Base-by-base conservation (phyloP, 768 basidiomycete genomes). In the Psilocybe subaeruginosa region DNA sequence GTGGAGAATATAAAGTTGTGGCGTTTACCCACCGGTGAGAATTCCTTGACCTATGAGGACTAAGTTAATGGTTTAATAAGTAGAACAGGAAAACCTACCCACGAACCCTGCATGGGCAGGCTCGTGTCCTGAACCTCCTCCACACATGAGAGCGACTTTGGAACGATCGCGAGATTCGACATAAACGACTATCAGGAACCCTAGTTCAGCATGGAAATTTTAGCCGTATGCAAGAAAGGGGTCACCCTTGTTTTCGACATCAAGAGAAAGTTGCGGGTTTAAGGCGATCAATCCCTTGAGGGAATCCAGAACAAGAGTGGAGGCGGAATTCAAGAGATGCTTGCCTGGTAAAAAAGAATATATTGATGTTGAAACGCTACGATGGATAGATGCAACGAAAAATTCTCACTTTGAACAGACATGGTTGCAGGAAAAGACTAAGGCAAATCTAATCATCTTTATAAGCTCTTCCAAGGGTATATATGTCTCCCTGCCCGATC, bases 91-190 rank as follows among this genome's bases (percentile, higher is more conserved):
- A 23, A 46, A 71, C 82, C 64, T 63, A 89, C 93, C 95, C n/a
- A 97, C 94, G 67, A 91, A 95, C 1, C 86, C 91, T 4, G 92
- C 85, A 74, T 95, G 94, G 14, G 94, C 85, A 6, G 96, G 96
- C 69, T 97, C 96, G 70, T 97, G 96, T 4, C 96, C 92, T 27
- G 89, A 86, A 33, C 93, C 93, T 4, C 93, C 93, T 8, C 93
- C 93, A 67, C 90, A 93, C 66, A 95, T 79, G 12, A 95, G 77
- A 2, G 90, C 84, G 46, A 95, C 93, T 69, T 86, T 87, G 23
- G 83, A 82, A 58, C 76, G 82, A 71, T 90, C 85, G 33, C 74
- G 82, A n/a, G 75, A 65, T 27, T 83, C 76, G 54, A 85, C 74
- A 67, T 89, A 86, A 45, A 93, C 80, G 56, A 91, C 92, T 90